These are phyloP conservation scores for Aspergillus sp. DNA, from an alignment of 2,329 filamentous ascomycete genomes.

Conservation along the genomic window DNA sequence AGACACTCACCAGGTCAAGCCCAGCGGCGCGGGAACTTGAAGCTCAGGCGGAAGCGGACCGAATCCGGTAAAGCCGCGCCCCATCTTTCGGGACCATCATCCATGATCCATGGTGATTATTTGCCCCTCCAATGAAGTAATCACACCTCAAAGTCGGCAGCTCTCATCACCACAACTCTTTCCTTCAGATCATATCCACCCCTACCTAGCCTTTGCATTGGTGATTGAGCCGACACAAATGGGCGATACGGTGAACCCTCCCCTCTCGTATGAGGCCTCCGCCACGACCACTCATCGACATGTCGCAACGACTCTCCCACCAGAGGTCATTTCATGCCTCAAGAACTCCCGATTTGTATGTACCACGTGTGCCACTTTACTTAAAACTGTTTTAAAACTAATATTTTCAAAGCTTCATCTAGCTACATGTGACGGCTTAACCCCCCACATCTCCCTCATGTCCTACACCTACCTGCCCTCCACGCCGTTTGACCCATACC, in stretches of 20 bases:
- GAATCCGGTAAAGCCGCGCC: not conserved
- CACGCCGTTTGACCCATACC: slow-evolving; percentile 68
- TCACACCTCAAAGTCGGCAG: not conserved
- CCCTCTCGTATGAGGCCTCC: slow-evolving; percentile 76
- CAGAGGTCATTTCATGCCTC: slow-evolving; percentile 86
- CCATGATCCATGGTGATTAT: not conserved
- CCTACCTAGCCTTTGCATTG: not conserved
- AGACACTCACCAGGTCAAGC: not conserved
- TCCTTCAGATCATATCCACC: not conserved
- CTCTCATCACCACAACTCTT: not conserved
- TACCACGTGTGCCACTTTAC: slow-evolving; percentile 26
- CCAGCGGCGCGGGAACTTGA: not conserved
- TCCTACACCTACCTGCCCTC: slow-evolving; percentile 96
- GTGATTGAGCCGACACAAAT: slow-evolving; percentile 32
- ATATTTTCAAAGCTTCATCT: slow-evolving; percentile 75
- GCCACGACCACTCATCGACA: slow-evolving; percentile 73
- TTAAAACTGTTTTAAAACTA: slow-evolving; percentile 14
- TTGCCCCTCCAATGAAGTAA: not conserved
- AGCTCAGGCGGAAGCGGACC: not conserved
- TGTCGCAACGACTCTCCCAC: slow-evolving; percentile 71
- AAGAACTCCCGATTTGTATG: slow-evolving; percentile 92
- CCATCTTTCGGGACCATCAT: not conserved
- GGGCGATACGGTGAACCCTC: slow-evolving; percentile 61
- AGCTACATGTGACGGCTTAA: slow-evolving; percentile 81
- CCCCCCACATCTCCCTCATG: slow-evolving; percentile 95